A percentile compares a stretch with the other conserved stretches of the same genome.
Evolutionary conservation across 2,329 filamentous ascomycete species (phyloP).

Genomic region (Colletotrichum theobromicola): DNA sequence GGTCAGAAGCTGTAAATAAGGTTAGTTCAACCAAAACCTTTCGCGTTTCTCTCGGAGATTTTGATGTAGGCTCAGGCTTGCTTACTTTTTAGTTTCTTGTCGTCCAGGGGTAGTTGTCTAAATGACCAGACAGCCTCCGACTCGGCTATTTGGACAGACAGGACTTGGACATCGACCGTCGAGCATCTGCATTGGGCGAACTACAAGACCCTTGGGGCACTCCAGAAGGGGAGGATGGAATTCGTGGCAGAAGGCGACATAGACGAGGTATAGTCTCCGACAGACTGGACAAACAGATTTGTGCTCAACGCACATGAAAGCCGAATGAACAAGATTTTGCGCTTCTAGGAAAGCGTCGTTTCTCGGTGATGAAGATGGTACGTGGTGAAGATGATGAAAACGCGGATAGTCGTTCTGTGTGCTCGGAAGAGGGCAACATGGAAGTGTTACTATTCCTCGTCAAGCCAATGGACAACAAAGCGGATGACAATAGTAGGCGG

Average conservation of each 20-base stretch:
- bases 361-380: background rate
- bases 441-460: background rate
- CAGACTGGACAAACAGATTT: slow-evolving; percentile 63
- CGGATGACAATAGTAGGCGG: background rate
- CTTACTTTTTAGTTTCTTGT: background rate
- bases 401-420: background rate
- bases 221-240: slow-evolving; percentile 53
- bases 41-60: background rate
- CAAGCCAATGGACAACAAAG: background rate
- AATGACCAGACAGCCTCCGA: slow-evolving; percentile 60
- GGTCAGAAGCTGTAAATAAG: slow-evolving; percentile 56
- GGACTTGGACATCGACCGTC: slow-evolving; percentile 63
- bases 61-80: slow-evolving; percentile 21
- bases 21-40: slow-evolving; percentile 6
- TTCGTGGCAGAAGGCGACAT: slow-evolving; percentile 60
- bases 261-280: slow-evolving; percentile 63
- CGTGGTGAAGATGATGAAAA: background rate
- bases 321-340: slow-evolving; percentile 1
- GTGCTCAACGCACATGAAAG: slow-evolving; percentile 67
- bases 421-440: slow-evolving; percentile 18
- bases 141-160: slow-evolving; percentile 63
- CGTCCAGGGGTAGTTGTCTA: slow-evolving; percentile 29
- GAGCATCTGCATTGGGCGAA: slow-evolving; percentile 50
- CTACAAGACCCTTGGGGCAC: slow-evolving; percentile 50
- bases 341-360: background rate